Base-by-base conservation (phyloP, 1,284 basidiomycete species). In the Bjerkandera adusta region DNA sequence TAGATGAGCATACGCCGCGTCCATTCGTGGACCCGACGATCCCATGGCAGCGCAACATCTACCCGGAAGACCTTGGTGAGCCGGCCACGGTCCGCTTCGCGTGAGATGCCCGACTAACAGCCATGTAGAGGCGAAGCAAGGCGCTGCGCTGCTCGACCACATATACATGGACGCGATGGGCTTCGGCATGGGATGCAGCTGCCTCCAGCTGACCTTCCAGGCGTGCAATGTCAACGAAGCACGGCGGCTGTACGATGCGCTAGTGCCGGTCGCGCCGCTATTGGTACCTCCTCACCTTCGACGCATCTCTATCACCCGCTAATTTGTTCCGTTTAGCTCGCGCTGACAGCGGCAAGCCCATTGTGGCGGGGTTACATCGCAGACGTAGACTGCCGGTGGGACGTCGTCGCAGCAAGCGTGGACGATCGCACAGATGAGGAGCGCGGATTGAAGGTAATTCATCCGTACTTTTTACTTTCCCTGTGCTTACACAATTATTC, bases 141-240 rank as follows among this genome's bases (percentile, higher is more conserved):
- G 92, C 4, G 92, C 92, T 8, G 95, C 94, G 8, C 75, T 90
- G 41, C 73, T 77, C 11, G 86, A 96, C 65, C 94, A 98, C 67
- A 94, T 99, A 57, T 99, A 99, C 67, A 83, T 99, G 77, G 97
- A 99, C 67, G 95, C 97, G 1, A 98, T 98, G 97, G 96, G 95
- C 20, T 99, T 99, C 66, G 97, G 97, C 36, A 99, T 98, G 96
- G 97, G 97, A 3, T 98, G 96, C 61, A 97, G 92, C 62, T 99
- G 97, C 68, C 73, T 99, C 42, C 97, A 99, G 63, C 79, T 99
- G 54, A 99, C 97, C 3, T 97, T 99, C 72, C 97, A 99, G 67
- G 89, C 94, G 0, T 96, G 90, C 68, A 92, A 93, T 66, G 84
- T 99, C 22, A 75, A 80, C 34, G 94, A 99, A 66, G 96, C 97